Percentiles rank a stretch among this genome's conserved stretches.
Evolutionary conservation across 305 asterid genomes (phyloP).

Genomic region (Fraxinus angustifolia): DNA sequence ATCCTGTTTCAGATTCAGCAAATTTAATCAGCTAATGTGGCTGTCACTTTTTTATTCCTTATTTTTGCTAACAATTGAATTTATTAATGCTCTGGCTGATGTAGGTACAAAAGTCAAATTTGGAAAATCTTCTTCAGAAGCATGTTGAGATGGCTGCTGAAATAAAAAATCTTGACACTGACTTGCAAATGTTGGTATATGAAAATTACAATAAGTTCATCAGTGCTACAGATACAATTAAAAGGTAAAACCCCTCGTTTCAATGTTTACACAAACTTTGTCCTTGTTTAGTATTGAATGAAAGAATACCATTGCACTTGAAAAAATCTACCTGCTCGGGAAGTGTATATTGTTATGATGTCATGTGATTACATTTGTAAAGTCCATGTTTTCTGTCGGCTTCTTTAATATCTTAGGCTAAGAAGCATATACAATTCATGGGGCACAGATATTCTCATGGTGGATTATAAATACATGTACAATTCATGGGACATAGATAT

Average conservation of each 20-base stretch:
- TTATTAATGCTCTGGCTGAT: constrained; percentile 16
- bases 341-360: background rate
- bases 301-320: background rate
- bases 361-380: background rate
- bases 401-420: background rate
- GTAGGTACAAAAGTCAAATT: constrained; percentile 84
- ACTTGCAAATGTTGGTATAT: constrained; percentile 95
- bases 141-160: constrained; percentile 99
- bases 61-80: background rate
- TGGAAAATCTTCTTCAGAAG: constrained; percentile 91
- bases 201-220: constrained; percentile 98
- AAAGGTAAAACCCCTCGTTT: constrained; percentile 50
- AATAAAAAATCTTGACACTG: constrained; percentile 93
- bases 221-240: constrained; percentile 92
- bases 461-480: background rate
- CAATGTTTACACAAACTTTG: constrained; percentile 4
- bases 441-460: background rate
- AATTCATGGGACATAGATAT: background rate
- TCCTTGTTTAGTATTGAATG: constrained; percentile 4
- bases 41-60: background rate
- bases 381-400: background rate
- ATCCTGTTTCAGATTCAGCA: background rate
- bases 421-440: background rate
- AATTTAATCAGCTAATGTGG: background rate
- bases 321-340: background rate